Base-by-base conservation (phyloP, 1,284 basidiomycete species). In the Hemileia vastatrix region DNA sequence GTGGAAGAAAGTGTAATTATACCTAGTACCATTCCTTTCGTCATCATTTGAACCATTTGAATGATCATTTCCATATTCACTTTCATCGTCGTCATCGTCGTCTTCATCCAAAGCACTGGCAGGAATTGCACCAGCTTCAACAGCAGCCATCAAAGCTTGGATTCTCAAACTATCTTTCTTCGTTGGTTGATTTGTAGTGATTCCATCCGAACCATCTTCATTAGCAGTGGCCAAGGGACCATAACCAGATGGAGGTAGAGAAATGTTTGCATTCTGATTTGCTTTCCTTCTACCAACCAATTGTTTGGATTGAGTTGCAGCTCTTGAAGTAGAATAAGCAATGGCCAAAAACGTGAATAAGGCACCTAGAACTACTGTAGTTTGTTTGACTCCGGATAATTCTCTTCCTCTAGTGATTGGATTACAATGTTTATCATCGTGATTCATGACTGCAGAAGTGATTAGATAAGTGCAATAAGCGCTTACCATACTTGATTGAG, bases 1-100 rank as follows among this genome's bases (percentile, higher is more conserved):
- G 77, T 97, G 94, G 85, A 98, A 97, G 88, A 92, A 97, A 13
- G 90, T 84, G 76, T 98, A 97, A 71, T 95, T 95, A 79, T 97
- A 98, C 67, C 90, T 86, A 15, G 91, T 95, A 15, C 91, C 93
- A 49, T 86, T 83, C 33, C 88, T 83, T 78, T 98, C 94, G 71
- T 98, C 94, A 74, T 98, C 82, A 65, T 93, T 89, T 1, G 84
- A 84, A 24, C 83, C 76, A 19, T 77, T 63, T 0, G 64, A 58
- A 9, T 53, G 77, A 6, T 82, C 82, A 21, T 86, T 84, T 2
- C 86, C 84, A 15, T 90, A 88, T 2, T 89, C 86, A 1, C 87
- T 85, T 1, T 86, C 84, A 8, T 85, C 84, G 15, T 84, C 81
- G 45, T 70, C 67, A 1, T 56, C 59, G 32, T 88, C 84, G 11